phyloP scores from a whole-genome alignment of 164 flowering plant genomes.

The Berberis vulgaris region DNA sequence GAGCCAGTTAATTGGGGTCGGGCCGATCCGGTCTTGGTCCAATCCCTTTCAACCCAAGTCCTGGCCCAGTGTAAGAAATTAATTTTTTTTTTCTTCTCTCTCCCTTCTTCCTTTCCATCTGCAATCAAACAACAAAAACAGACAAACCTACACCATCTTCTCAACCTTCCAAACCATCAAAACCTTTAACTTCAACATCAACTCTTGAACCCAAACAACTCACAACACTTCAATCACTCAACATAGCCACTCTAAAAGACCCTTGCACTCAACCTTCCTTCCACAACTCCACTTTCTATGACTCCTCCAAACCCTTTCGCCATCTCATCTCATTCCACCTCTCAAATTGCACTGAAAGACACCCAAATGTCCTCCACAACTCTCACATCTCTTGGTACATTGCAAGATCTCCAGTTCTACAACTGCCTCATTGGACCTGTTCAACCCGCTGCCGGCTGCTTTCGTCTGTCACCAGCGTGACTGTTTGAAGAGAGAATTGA shows the following conservation, averaged over 20 bases:
- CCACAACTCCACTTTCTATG: constrained; percentile 54
- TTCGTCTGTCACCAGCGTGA: too few species aligned
- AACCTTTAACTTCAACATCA: constrained; percentile 17
- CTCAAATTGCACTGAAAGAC: constrained; percentile 70
- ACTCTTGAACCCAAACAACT: constrained; percentile 82
- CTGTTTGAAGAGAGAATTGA: too few species aligned
- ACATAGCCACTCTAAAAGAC: constrained; percentile 61
- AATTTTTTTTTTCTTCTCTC: too few species aligned
- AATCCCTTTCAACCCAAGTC: too few species aligned
- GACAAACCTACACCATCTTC: background rate
- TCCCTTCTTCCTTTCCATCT: too few species aligned
- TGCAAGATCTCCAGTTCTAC: constrained; percentile 47
- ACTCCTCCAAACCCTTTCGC: constrained; percentile 63
- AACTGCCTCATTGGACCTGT: constrained; percentile 60
- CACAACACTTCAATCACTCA: constrained; percentile 71
- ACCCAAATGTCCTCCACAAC: constrained; percentile 62
- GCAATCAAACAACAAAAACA: too few species aligned
- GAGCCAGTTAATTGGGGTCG: too few species aligned
- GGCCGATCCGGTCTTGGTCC: too few species aligned
- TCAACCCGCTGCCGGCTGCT: constrained; percentile 2
- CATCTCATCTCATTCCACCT: constrained; percentile 73
- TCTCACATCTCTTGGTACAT: constrained; percentile 63
- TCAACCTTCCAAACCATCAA: constrained; percentile 9
- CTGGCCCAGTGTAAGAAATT: too few species aligned
- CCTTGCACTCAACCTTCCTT: constrained; percentile 56